These are phyloP conservation scores for Omphalotus guepiniiformis DNA, from an alignment of 768 basidiomycete genomes.

Conservation along the genomic window DNA sequence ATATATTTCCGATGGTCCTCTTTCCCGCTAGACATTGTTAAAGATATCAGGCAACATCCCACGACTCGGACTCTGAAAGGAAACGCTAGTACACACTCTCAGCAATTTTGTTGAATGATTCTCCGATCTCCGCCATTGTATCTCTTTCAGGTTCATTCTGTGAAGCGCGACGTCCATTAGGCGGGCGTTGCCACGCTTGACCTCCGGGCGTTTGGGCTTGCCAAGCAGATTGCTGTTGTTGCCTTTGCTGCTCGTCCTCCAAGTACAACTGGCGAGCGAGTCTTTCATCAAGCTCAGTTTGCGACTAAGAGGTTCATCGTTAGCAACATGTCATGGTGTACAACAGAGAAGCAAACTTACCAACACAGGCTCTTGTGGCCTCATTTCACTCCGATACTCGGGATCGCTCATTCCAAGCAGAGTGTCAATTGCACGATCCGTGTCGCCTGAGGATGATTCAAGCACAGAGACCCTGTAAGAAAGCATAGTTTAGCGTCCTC, in stretches of 20 bases:
- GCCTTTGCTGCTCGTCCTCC: slow-evolving; percentile 42
- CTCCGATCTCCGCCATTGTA: slow-evolving; percentile 64
- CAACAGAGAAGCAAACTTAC: slow-evolving; percentile 9
- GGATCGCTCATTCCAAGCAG: slow-evolving; percentile 88
- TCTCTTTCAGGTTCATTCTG: slow-evolving; percentile 33
- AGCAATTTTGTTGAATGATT: slow-evolving; percentile 71
- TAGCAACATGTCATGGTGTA: slow-evolving; percentile 2
- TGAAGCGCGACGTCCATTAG: slow-evolving; percentile 13
- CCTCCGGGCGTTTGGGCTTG: too few relatives aligned
- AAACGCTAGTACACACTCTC: slow-evolving; percentile 53
- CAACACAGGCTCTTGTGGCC: slow-evolving; percentile 14
- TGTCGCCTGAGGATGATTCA: slow-evolving; percentile 64
- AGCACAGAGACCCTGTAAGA: slow-evolving; percentile 58
- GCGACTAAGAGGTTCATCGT: slow-evolving; percentile 31
- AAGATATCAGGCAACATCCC: not conserved
- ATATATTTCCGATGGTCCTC: slow-evolving; percentile 67
- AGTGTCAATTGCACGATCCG: slow-evolving; percentile 72
- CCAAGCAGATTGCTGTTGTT: slow-evolving; percentile 34
- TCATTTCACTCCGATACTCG: slow-evolving; percentile 47
- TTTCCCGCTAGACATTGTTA: slow-evolving; percentile 53
- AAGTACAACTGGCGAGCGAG: slow-evolving; percentile 69
- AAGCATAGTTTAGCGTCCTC: slow-evolving; percentile 1
- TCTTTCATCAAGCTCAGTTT: slow-evolving; percentile 76
- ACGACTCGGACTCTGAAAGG: not conserved
- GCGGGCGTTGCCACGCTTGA: slow-evolving; percentile 18